phyloP scores from a whole-genome alignment of 1,284 basidiomycete genomes.

The Ceratobasidium sp. region DNA sequence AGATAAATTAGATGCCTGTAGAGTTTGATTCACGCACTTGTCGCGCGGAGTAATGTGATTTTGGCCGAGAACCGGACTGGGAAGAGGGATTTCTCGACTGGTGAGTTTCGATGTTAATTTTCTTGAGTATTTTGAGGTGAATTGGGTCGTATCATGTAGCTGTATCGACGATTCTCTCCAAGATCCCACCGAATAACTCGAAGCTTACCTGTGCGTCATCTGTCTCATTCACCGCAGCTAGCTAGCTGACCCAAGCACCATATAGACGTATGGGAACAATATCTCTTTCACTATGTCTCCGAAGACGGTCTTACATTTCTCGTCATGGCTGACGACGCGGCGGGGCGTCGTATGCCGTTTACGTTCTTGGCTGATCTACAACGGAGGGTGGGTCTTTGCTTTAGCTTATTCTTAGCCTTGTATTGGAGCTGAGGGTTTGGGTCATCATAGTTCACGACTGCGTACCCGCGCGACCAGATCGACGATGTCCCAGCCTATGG shows the following conservation, averaged over 20 bases:
- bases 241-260: not conserved
- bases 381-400: constrained; percentile 66
- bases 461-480: constrained; percentile 61
- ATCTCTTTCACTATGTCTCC: constrained; percentile 95
- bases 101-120: constrained; percentile 58
- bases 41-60: constrained; percentile 83
- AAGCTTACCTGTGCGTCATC: constrained; percentile 81
- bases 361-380: constrained; percentile 92
- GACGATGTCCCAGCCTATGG: constrained; percentile 61
- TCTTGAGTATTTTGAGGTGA: constrained; percentile 46
- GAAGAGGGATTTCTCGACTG: constrained; percentile 87
- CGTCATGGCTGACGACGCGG: constrained; percentile 93
- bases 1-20: not conserved
- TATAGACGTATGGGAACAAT: constrained; percentile 91
- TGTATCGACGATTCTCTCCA: constrained; percentile 91
- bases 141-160: constrained; percentile 64
- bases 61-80: constrained; percentile 87
- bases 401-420: not conserved
- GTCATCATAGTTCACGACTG: constrained; percentile 78
- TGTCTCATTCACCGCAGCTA: not conserved
- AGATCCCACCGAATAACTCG: constrained; percentile 94
- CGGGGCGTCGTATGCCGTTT: constrained; percentile 93
- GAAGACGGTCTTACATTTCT: constrained; percentile 90
- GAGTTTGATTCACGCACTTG: constrained; percentile 81
- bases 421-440: too few species aligned